These are phyloP conservation scores for Aspergillus sojae DNA, from an alignment of 2,329 filamentous ascomycete species.

Conservation along the genomic window DNA sequence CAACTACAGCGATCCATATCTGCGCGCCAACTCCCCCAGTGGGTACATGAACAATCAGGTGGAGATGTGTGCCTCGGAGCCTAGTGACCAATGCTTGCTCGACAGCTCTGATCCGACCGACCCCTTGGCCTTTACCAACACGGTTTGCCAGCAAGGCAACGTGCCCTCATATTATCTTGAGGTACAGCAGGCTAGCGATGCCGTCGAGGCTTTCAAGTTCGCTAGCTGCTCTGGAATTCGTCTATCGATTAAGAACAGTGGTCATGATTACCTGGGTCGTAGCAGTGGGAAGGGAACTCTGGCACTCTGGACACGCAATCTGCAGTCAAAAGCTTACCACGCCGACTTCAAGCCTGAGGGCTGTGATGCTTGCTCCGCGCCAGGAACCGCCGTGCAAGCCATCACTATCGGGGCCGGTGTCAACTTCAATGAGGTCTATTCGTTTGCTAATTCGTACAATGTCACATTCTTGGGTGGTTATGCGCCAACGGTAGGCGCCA, in stretches of 20 bases:
- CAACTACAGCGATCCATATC: constrained; percentile 18
- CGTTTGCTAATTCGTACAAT: constrained; percentile 27
- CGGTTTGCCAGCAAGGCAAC: constrained; percentile 18
- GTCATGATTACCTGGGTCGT: constrained; percentile 38
- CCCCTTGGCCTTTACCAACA: constrained; percentile 10
- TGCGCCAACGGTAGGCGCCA: constrained; percentile 19
- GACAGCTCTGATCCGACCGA: constrained; percentile 20
- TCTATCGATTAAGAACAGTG: constrained; percentile 35
- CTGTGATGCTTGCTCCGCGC: constrained; percentile 2
- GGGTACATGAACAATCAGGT: constrained; percentile 27
- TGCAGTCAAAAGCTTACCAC: constrained; percentile 25
- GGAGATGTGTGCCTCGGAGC: constrained; percentile 24
- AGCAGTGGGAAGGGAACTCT: constrained; percentile 33
- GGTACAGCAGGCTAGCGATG: constrained; percentile 12
- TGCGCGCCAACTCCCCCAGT: constrained; percentile 20
- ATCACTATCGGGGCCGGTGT: constrained; percentile 35
- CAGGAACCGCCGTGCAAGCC: constrained; percentile 16
- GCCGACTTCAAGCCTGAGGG: constrained; percentile 9
- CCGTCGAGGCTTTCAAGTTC: constrained; percentile 14
- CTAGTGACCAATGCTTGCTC: constrained; percentile 20
- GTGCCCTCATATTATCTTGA: constrained; percentile 17
- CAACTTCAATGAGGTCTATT: constrained; percentile 29
- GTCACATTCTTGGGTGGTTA: constrained; percentile 29
- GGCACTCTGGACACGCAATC: constrained; percentile 33
- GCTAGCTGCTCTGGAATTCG: constrained; percentile 13